These are phyloP conservation scores for Punctularia strigosozonata DNA, from an alignment of 768 basidiomycete species.

Conservation along the genomic window DNA sequence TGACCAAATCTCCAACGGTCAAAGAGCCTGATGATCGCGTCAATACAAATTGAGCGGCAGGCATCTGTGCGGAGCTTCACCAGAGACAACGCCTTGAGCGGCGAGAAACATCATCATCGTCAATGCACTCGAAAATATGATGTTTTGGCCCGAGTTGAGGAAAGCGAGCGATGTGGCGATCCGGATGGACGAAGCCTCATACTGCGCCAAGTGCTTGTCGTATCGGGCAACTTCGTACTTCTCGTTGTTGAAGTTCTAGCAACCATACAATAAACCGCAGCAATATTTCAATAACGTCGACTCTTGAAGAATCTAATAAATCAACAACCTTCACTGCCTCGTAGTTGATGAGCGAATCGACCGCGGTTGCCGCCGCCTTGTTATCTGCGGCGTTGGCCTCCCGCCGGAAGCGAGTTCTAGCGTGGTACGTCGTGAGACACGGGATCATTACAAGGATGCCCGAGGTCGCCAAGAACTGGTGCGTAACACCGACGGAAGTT, in stretches of 20 bases:
- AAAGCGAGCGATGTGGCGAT: conserved; percentile 90
- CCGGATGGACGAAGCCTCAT: conserved; percentile 88
- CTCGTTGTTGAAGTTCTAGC: conserved; percentile 95
- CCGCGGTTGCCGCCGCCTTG: conserved; percentile 85
- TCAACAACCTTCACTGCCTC: conserved; percentile 87
- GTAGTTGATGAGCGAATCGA: conserved; percentile 95
- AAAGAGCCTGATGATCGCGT: conserved; percentile 66
- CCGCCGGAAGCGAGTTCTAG: conserved; percentile 83
- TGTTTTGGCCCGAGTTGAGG: conserved; percentile 92
- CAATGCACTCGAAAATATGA: conserved; percentile 90
- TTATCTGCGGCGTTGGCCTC: conserved; percentile 96
- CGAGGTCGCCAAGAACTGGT: neutral
- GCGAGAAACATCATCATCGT: conserved; percentile 95
- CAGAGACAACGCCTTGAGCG: conserved; percentile 87
- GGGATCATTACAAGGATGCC: neutral
- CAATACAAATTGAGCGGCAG: too few species aligned
- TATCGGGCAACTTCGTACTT: conserved; percentile 84
- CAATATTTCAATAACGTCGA: neutral
- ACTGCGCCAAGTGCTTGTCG: conserved; percentile 74
- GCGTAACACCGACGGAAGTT: too few species aligned
- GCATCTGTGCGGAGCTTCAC: conserved; percentile 41
- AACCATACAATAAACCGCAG: conserved; percentile 1
- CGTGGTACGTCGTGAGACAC: neutral
- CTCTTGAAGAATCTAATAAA: conserved; percentile 1
- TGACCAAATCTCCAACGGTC: conserved; percentile 97